Percentiles rank a stretch among this genome's conserved stretches.
Conservation (phyloP, 2,329 filamentous ascomycete genomes). For the Ophiosphaerella narmari region DNA sequence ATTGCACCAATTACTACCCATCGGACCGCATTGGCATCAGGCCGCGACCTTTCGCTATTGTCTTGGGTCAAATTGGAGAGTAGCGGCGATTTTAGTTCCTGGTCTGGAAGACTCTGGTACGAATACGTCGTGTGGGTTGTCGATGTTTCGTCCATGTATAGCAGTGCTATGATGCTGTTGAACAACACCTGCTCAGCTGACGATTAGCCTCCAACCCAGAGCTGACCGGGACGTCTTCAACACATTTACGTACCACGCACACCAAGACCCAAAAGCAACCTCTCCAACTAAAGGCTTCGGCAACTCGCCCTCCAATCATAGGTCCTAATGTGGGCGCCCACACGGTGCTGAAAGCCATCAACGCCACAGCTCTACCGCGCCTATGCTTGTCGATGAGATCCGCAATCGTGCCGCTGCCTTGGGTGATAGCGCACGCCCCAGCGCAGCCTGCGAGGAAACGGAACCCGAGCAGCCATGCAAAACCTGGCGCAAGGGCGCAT, state of each 20-base stretch:
- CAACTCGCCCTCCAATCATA: neutral
- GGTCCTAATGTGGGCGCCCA: too few relatives aligned
- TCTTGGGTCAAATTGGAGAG: too few relatives aligned
- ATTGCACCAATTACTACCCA: neutral
- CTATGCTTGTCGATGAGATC: too few relatives aligned
- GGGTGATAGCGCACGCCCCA: too few relatives aligned
- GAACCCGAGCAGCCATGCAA: too few relatives aligned
- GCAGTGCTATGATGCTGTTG: neutral
- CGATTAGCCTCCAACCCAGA: neutral
- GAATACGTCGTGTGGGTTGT: neutral
- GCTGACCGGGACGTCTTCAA: neutral
- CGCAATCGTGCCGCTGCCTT: too few relatives aligned
- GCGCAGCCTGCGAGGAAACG: too few relatives aligned
- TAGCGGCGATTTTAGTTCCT: too few relatives aligned
- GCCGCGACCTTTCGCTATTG: too few relatives aligned
- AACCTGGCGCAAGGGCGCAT: slow-evolving; percentile 13
- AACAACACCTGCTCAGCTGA: neutral
- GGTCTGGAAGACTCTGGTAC: neutral
- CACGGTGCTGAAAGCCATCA: too few relatives aligned
- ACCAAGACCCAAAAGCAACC: slow-evolving; percentile 2
- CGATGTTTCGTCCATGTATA: slow-evolving; percentile 4
- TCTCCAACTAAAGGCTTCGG: neutral
- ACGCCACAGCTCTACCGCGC: too few relatives aligned
- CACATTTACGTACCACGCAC: neutral
- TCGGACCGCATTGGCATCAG: neutral